Conservation (phyloP, 2,329 filamentous ascomycete genomes). For the Harringtonia lauricola region DNA sequence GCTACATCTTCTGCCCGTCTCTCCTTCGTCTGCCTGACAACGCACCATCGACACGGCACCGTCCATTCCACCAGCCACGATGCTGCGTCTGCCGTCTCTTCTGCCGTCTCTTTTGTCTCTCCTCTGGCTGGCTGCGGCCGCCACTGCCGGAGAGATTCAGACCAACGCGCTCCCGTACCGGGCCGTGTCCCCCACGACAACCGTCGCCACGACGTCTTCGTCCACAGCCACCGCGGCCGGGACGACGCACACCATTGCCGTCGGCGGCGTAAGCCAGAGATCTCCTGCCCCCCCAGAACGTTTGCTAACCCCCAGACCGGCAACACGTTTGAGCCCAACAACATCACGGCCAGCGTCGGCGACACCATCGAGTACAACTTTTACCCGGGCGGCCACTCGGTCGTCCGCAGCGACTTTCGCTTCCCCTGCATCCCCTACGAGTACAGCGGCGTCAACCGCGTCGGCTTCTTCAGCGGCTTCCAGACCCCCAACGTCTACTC, state of each 20-base stretch:
- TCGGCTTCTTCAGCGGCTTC: conserved; percentile 44
- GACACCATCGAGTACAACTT: conserved; percentile 48
- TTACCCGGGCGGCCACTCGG: conserved; percentile 51
- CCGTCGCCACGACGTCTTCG: conserved; percentile 8
- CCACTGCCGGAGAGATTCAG: too few relatives aligned
- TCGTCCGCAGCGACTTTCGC: conserved; percentile 47
- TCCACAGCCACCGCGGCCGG: conserved; percentile 6
- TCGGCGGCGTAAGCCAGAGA: conserved; percentile 17
- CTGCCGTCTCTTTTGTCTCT: too few relatives aligned
- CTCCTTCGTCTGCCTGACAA: background rate
- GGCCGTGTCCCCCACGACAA: too few relatives aligned
- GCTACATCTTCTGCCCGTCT: background rate
- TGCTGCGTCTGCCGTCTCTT: too few relatives aligned
- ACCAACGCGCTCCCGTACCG: too few relatives aligned
- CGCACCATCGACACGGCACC: background rate
- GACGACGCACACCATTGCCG: conserved; percentile 17
- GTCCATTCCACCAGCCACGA: background rate
- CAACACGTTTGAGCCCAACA: conserved; percentile 24
- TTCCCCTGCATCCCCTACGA: conserved; percentile 55
- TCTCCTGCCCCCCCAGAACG: background rate
- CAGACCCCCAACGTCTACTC: conserved; percentile 32
- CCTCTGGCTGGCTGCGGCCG: too few relatives aligned
- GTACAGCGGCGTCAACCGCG: conserved; percentile 31
- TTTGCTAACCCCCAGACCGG: conserved; percentile 17
- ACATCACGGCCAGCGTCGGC: conserved; percentile 27